phyloP scores from a whole-genome alignment of 192 early-diverging fungal species.

The Gryganskiella cystojenkinii region DNA sequence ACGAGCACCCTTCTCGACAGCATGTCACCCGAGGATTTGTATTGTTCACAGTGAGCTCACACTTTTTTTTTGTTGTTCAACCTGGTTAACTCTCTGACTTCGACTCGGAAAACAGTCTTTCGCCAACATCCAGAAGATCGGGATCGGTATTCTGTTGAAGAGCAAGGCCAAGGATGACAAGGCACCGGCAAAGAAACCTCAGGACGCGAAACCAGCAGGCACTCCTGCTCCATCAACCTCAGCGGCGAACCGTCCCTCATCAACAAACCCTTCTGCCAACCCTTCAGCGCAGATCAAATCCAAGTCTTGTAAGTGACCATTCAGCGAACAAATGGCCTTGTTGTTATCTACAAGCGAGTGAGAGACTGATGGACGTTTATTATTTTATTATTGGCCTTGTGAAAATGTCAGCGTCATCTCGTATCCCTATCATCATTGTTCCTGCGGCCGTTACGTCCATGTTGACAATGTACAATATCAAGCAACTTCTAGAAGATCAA shows the following conservation, averaged over 20 bases:
- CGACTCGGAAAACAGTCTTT: conserved; percentile 19
- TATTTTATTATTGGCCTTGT: neutral
- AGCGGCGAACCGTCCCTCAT: conserved; percentile 16
- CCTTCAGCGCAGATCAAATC: conserved; percentile 36
- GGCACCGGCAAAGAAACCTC: conserved; percentile 22
- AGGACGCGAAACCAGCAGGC: conserved; percentile 28
- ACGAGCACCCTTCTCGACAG: neutral
- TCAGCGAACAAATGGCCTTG: too few species aligned
- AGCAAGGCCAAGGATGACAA: conserved; percentile 50
- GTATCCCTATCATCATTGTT: conserved; percentile 92
- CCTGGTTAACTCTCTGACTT: neutral
- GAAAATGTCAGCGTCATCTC: conserved; percentile 27
- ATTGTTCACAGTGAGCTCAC: neutral
- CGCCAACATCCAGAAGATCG: conserved; percentile 52
- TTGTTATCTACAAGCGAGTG: neutral
- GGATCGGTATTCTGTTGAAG: conserved; percentile 39
- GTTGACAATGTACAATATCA: conserved; percentile 90
- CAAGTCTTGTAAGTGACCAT: conserved; percentile 29
- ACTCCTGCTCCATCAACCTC: conserved; percentile 6
- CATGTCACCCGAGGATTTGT: neutral
- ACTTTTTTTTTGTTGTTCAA: too few species aligned
- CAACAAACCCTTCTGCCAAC: conserved; percentile 40
- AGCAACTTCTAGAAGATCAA: conserved; percentile 83
- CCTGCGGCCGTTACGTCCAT: conserved; percentile 86
- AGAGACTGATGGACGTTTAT: neutral